phyloP scores from a whole-genome alignment of 2,329 filamentous ascomycete genomes.

The Aureobasidium zeae region DNA sequence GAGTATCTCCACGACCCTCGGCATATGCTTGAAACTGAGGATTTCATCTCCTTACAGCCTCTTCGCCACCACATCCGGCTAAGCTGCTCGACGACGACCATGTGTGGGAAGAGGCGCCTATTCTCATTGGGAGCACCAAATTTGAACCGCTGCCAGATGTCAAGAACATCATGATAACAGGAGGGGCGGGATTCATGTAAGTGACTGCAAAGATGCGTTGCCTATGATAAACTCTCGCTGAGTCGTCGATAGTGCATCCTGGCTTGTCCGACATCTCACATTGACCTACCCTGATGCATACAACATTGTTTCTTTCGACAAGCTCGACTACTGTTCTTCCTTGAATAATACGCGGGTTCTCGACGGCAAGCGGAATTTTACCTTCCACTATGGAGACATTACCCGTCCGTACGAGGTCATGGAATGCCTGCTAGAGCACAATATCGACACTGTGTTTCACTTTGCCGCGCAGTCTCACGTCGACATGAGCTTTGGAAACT shows the following conservation, averaged over 20 bases:
- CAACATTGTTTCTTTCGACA: constrained; percentile 75
- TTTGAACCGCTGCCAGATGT: constrained; percentile 61
- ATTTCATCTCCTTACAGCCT: too few relatives aligned
- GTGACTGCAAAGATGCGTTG: constrained; percentile 24
- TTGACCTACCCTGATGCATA: constrained; percentile 65
- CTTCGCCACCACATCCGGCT: too few relatives aligned
- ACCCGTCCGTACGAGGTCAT: constrained; percentile 62
- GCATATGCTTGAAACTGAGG: too few relatives aligned
- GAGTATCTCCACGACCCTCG: too few relatives aligned
- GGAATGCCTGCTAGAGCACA: constrained; percentile 59
- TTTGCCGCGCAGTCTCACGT: constrained; percentile 83
- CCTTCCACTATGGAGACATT: constrained; percentile 71
- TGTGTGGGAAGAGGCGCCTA: constrained; percentile 65
- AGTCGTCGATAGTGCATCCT: constrained; percentile 56
- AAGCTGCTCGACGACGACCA: too few relatives aligned
- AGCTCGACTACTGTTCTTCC: constrained; percentile 73
- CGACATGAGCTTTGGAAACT: constrained; percentile 73
- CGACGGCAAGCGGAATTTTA: constrained; percentile 60
- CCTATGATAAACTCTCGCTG: constrained; percentile 5
- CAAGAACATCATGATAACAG: constrained; percentile 75
- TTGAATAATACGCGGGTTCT: constrained; percentile 68
- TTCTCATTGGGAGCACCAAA: constrained; percentile 59
- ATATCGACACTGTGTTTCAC: constrained; percentile 72
- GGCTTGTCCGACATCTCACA: constrained; percentile 70
- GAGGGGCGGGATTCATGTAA: constrained; percentile 78